phyloP scores from a whole-genome alignment of 1,284 basidiomycete genomes.

The Chondrostereum purpureum region DNA sequence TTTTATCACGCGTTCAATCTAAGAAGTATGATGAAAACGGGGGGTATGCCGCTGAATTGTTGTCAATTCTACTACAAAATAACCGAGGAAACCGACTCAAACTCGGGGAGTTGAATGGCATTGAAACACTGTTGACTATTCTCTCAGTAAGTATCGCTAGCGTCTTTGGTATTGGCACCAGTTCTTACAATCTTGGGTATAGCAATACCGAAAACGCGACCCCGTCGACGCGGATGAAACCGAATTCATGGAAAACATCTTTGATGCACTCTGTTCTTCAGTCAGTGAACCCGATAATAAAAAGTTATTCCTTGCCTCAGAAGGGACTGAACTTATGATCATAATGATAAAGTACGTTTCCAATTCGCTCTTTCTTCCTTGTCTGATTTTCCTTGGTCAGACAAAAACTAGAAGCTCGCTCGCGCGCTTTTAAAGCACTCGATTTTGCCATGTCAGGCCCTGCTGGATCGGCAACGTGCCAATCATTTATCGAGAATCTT shows the following conservation, averaged over 20 bases:
- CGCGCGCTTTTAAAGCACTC: constrained; percentile 82
- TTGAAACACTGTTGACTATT: constrained; percentile 74
- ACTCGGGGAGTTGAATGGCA: constrained; percentile 66
- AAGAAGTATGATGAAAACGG: constrained; percentile 80
- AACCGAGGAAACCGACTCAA: constrained; percentile 59
- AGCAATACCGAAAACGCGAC: constrained; percentile 85
- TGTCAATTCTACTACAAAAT: constrained; percentile 84
- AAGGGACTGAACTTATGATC: constrained; percentile 96
- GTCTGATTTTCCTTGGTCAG: constrained; percentile 33
- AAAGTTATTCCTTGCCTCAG: constrained; percentile 76
- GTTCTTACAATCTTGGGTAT: constrained; percentile 9
- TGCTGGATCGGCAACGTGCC: constrained; percentile 71
- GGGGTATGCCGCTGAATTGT: constrained; percentile 80
- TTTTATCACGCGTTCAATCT: constrained; percentile 71
- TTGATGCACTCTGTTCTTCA: constrained; percentile 83
- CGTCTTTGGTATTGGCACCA: constrained; percentile 7
- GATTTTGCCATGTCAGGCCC: constrained; percentile 87
- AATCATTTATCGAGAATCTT: constrained; percentile 80
- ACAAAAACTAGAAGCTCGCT: constrained; percentile 76
- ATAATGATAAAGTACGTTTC: constrained; percentile 83
- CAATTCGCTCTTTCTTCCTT: not conserved
- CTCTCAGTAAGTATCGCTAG: constrained; percentile 62
- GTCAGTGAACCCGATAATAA: constrained; percentile 75
- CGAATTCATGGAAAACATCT: constrained; percentile 97
- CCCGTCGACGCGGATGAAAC: constrained; percentile 83